These are phyloP conservation scores for Aspergillus sp. DNA, from an alignment of 2,329 filamentous ascomycete genomes.

Conservation along the genomic window DNA sequence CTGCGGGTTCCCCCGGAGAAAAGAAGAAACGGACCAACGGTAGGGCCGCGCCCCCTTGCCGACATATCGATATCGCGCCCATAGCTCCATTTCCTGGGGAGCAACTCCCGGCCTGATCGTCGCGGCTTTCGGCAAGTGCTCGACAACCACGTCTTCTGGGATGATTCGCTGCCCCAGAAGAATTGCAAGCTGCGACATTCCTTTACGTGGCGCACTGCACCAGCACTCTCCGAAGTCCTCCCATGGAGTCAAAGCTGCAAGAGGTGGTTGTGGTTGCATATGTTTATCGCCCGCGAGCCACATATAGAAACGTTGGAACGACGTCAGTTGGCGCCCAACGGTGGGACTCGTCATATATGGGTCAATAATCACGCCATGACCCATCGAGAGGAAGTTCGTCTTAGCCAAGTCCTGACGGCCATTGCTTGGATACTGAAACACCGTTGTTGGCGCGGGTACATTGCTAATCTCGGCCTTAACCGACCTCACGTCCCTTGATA, in stretches of 20 bases:
- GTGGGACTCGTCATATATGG: constrained; percentile 59
- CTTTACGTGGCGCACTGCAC: constrained; percentile 62
- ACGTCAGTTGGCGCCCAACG: constrained; percentile 31
- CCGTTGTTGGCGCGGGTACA: constrained; percentile 20
- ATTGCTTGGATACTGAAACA: constrained; percentile 15
- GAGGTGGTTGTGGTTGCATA: constrained; percentile 39
- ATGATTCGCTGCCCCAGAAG: constrained; percentile 51
- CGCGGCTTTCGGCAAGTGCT: constrained; percentile 65
- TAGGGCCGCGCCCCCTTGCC: neutral
- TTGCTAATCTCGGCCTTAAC: constrained; percentile 6
- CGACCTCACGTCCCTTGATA: constrained; percentile 6
- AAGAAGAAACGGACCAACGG: neutral
- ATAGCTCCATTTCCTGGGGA: constrained; percentile 69
- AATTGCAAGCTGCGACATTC: constrained; percentile 44
- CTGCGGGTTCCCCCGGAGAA: neutral
- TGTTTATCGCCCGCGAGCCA: constrained; percentile 5
- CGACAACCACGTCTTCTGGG: constrained; percentile 69
- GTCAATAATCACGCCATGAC: constrained; percentile 67
- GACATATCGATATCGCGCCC: constrained; percentile 52
- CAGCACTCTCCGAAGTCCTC: constrained; percentile 82
- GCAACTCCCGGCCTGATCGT: constrained; percentile 62
- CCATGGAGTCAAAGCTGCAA: constrained; percentile 68
- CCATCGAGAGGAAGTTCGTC: constrained; percentile 72
- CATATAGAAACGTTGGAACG: constrained; percentile 22
- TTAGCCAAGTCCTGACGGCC: constrained; percentile 31